These are phyloP conservation scores for Scheffersomyces titani DNA, from an alignment of 1,139 yeast genomes.

Conservation along the genomic window DNA sequence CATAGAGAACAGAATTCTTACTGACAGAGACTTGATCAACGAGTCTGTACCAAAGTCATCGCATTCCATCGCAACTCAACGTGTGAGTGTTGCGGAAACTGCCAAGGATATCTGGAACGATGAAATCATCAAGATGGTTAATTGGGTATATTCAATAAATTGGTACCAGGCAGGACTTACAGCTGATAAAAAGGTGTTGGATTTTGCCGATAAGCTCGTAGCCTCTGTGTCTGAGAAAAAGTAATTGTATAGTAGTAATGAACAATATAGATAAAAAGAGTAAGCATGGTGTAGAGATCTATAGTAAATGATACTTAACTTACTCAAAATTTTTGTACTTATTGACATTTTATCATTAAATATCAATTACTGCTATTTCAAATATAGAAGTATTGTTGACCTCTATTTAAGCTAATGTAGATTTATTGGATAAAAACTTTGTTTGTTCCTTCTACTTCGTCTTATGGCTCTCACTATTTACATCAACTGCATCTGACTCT, in stretches of 20 bases:
- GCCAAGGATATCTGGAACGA: constrained; percentile 82
- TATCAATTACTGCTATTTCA: neutral
- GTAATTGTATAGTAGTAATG: constrained; percentile 4
- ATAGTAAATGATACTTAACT: too few species aligned
- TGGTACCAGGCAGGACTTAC: constrained; percentile 47
- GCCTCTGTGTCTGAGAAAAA: constrained; percentile 23
- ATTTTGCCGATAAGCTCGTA: constrained; percentile 34
- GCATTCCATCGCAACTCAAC: constrained; percentile 26
- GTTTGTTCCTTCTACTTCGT: constrained; percentile 6
- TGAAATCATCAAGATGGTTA: constrained; percentile 66
- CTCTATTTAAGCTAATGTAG: neutral
- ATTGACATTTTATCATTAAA: too few species aligned
- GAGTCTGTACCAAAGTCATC: constrained; percentile 43
- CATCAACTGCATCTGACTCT: neutral
- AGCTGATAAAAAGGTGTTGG: constrained; percentile 34
- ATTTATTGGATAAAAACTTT: neutral
- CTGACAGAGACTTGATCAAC: constrained; percentile 37
- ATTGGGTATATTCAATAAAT: constrained; percentile 61
- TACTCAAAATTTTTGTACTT: too few species aligned
- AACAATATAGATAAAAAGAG: constrained; percentile 4
- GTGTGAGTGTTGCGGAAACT: constrained; percentile 52
- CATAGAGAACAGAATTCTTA: constrained; percentile 51
- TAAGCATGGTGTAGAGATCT: neutral
- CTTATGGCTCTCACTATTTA: constrained; percentile 4
- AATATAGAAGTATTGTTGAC: neutral